Conservation (phyloP, 768 basidiomycete species). For the Paxillus involutus region DNA sequence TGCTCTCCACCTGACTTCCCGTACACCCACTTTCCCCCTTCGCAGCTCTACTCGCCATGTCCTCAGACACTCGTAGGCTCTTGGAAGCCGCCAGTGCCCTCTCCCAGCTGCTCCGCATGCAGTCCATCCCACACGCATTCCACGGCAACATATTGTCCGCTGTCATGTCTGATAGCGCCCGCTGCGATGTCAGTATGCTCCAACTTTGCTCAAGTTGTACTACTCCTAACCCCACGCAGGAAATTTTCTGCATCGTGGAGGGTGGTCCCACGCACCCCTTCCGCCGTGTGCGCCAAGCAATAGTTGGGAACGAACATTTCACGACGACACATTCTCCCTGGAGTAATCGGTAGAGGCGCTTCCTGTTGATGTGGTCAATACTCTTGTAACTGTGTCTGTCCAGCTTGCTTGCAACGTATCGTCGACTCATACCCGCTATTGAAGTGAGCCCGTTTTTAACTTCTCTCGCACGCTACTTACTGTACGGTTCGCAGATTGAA, state of each 20-base stretch:
- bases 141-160: slow-evolving; percentile 75
- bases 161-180: slow-evolving; percentile 61
- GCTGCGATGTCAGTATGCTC: slow-evolving; percentile 57
- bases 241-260: slow-evolving; percentile 84
- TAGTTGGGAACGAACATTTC: slow-evolving; percentile 62
- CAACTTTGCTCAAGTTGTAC: background rate
- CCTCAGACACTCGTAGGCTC: slow-evolving; percentile 67
- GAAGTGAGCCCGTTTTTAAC: slow-evolving; percentile 48
- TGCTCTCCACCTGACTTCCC: slow-evolving; percentile 46
- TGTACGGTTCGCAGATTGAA: slow-evolving; percentile 58
- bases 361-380: background rate
- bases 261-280: slow-evolving; percentile 74
- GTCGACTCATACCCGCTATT: slow-evolving; percentile 72
- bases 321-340: slow-evolving; percentile 75
- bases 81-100: slow-evolving; percentile 77
- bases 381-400: slow-evolving; percentile 12
- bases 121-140: slow-evolving; percentile 75
- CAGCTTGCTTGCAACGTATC: slow-evolving; percentile 76
- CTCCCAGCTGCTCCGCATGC: slow-evolving; percentile 57
- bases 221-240: slow-evolving; percentile 43
- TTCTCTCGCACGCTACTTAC: slow-evolving; percentile 3
- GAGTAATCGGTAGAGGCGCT: slow-evolving; percentile 67
- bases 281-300: slow-evolving; percentile 75
- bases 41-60: slow-evolving; percentile 40
- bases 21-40: slow-evolving; percentile 26